phyloP scores from a whole-genome alignment of 1,284 basidiomycete species.

The Naganishia sp. region DNA sequence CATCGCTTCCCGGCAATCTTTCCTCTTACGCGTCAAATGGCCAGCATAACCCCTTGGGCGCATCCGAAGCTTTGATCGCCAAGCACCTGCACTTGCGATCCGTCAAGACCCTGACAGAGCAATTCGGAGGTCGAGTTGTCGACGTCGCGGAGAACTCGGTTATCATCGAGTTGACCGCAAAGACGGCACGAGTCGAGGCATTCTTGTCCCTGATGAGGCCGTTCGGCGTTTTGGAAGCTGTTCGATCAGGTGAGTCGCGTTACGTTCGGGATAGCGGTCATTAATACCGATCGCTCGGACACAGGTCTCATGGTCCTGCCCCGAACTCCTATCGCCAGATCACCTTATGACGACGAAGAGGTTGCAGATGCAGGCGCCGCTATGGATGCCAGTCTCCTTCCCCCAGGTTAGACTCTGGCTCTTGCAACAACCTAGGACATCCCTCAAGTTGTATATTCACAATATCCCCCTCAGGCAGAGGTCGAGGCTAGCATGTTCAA shows the following conservation, averaged over 20 bases:
- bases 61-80: constrained; percentile 78
- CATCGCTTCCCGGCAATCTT: constrained; percentile 37
- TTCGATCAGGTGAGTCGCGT: constrained; percentile 73
- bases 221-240: constrained; percentile 92
- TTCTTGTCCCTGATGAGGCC: constrained; percentile 90
- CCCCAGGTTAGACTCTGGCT: constrained; percentile 68
- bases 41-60: constrained; percentile 60
- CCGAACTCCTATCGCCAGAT: constrained; percentile 75
- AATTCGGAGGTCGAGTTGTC: constrained; percentile 91
- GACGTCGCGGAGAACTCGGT: constrained; percentile 92
- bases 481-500: neutral
- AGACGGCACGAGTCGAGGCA: constrained; percentile 86
- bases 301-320: constrained; percentile 94
- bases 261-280: neutral
- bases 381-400: constrained; percentile 82
- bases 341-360: constrained; percentile 65
- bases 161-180: constrained; percentile 93
- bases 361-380: constrained; percentile 58
- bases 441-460: constrained; percentile 20
- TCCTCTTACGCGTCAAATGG: constrained; percentile 41
- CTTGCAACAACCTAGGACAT: neutral
- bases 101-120: constrained; percentile 77
- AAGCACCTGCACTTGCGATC: constrained; percentile 89
- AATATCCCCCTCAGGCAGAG: constrained; percentile 1
- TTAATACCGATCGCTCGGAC: constrained; percentile 12